Base-by-base conservation (phyloP, 1,284 basidiomycete species). In the Psilocybe mexicana region DNA sequence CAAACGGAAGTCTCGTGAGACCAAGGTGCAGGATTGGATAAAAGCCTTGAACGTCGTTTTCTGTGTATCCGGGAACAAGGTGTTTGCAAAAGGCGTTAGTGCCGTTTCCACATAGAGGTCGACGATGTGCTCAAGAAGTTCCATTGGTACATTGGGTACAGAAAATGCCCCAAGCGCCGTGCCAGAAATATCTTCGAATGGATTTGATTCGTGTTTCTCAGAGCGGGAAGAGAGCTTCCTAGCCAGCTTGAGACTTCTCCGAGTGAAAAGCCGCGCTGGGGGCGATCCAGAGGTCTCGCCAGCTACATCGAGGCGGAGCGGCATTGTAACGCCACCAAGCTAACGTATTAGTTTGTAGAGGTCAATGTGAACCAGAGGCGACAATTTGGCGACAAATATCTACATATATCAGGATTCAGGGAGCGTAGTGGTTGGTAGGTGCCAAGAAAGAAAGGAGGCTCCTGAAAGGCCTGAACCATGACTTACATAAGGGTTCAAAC, bases 101-200 rank as follows among this genome's bases (percentile, higher is more conserved):
- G 60, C n/a, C 26, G 36, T 43, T 33, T 59, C 45, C 3, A 80
- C 63, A 6, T 72, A 65, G 18, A 69, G 62, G 8, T 70, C 65
- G 26, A 78, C 63, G 38, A 83, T 76, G 7, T 63, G 60, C 54
- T 81, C 80, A 3, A 82, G 57, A 0, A 82, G 60, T 67, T 83
- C 81, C 8, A 65, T 65, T 1, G 80, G 80, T 42, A 80, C 46
- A 46, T 66, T 58, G 8, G 55, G 50, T 24, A 18, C 18, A 25
- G 52, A 12, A 14, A 11, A 26, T 12, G 42, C 3, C 23, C 30
- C 30, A 12, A 18, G 8, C 6, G 10, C 4, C n/a, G 2, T 11
- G 8, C 26, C 25, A 35, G 28, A 35, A 35, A 11, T 23, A 12
- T 4, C 47, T 14, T 33, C 47, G 47, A n/a, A 12, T 5, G 33